phyloP scores from a whole-genome alignment of 768 basidiomycete genomes.

The Coprinopsis cinerea region DNA sequence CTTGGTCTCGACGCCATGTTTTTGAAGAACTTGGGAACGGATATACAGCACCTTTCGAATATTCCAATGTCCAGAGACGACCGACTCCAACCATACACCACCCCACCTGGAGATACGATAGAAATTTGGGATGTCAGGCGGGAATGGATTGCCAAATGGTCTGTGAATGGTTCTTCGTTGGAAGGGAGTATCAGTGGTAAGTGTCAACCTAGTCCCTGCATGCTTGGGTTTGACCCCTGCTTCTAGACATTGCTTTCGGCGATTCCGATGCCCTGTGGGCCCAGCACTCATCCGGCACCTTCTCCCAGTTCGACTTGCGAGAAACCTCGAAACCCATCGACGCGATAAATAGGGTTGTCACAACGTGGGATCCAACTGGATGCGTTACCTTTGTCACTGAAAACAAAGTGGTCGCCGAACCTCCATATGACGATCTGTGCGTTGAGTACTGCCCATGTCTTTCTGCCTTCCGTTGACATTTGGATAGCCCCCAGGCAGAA shows the following conservation, averaged over 20 bases:
- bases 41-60: slow-evolving; percentile 9
- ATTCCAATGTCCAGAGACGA: slow-evolving; percentile 7
- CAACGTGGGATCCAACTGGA: slow-evolving; percentile 64
- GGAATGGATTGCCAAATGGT: slow-evolving; percentile 80
- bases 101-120: slow-evolving; percentile 46
- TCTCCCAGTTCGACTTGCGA: slow-evolving; percentile 74
- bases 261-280: slow-evolving; percentile 71
- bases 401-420: slow-evolving; percentile 45
- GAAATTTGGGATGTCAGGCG: slow-evolving; percentile 88
- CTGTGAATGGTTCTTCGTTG: slow-evolving; percentile 51
- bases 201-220: slow-evolving; percentile 14
- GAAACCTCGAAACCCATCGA: slow-evolving; percentile 61
- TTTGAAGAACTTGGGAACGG: slow-evolving; percentile 15
- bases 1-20: slow-evolving; percentile 22
- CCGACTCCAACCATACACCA: background rate
- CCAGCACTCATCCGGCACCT: slow-evolving; percentile 68
- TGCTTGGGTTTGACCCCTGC: background rate
- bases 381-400: slow-evolving; percentile 64
- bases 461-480: background rate
- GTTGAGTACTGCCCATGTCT: slow-evolving; percentile 17
- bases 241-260: slow-evolving; percentile 59
- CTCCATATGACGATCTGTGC: slow-evolving; percentile 80
- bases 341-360: slow-evolving; percentile 53
- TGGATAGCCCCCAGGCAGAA: slow-evolving; percentile 17
- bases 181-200: slow-evolving; percentile 76